These are phyloP conservation scores for Yarrowia sp. DNA, from an alignment of 805 yeast genomes.

Conservation along the genomic window DNA sequence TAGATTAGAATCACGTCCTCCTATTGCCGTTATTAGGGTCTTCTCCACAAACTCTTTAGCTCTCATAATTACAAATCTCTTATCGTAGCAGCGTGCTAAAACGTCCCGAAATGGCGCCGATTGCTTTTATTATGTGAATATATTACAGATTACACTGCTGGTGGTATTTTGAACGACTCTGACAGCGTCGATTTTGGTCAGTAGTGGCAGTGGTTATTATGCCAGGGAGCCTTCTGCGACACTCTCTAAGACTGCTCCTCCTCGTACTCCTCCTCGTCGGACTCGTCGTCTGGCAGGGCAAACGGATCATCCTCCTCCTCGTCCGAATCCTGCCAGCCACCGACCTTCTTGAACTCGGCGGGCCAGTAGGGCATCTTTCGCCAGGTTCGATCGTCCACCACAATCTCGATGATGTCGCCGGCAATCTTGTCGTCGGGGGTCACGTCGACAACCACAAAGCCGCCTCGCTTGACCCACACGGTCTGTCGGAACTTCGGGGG, in stretches of 20 bases:
- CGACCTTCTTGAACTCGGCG: slow-evolving; percentile 35
- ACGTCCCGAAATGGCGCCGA: too few relatives aligned
- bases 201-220: too few relatives aligned
- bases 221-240: too few relatives aligned
- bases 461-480: slow-evolving; percentile 41
- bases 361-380: slow-evolving; percentile 39
- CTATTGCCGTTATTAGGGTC: too few relatives aligned
- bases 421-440: slow-evolving; percentile 34
- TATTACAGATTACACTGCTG: neutral
- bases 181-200: too few relatives aligned
- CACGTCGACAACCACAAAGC: slow-evolving; percentile 37
- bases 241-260: slow-evolving; percentile 9
- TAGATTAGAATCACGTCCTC: too few relatives aligned
- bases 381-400: slow-evolving; percentile 39
- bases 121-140: neutral
- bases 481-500: slow-evolving; percentile 40
- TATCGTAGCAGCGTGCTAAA: too few relatives aligned
- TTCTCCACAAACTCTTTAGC: too few relatives aligned
- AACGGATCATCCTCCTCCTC: slow-evolving; percentile 28
- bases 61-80: too few relatives aligned
- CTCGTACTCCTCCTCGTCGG: slow-evolving; percentile 31
- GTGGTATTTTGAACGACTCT: neutral
- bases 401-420: slow-evolving; percentile 40
- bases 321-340: slow-evolving; percentile 33
- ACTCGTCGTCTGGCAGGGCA: slow-evolving; percentile 18